phyloP scores from a whole-genome alignment of 2,329 filamentous ascomycete genomes.

The Fusarium agapanthi region DNA sequence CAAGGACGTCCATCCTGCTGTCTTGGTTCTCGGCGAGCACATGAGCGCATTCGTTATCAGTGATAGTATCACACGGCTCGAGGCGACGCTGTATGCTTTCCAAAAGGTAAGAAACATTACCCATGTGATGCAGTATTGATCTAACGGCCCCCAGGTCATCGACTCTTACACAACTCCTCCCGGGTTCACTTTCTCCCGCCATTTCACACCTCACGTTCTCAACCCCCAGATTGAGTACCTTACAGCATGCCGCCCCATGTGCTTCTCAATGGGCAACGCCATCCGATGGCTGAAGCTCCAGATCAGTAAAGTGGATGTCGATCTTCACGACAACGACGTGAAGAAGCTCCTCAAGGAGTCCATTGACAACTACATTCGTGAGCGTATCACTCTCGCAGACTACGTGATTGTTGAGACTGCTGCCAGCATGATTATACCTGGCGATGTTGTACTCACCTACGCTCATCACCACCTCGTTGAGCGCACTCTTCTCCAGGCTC shows the following conservation, averaged over 20 bases:
- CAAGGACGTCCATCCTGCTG: constrained; percentile 84
- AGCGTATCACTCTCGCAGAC: constrained; percentile 88
- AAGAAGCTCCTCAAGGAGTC: constrained; percentile 80
- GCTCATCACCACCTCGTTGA: constrained; percentile 88
- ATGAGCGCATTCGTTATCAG: constrained; percentile 89
- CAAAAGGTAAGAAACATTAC: constrained; percentile 69
- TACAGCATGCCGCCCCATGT: constrained; percentile 92
- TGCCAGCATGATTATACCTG: constrained; percentile 77
- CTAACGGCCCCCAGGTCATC: constrained; percentile 71
- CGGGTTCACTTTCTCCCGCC: constrained; percentile 84
- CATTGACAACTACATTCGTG: constrained; percentile 90
- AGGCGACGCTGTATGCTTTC: constrained; percentile 88
- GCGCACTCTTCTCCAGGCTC: constrained; percentile 78
- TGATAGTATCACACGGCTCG: constrained; percentile 87
- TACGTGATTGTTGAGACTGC: constrained; percentile 84
- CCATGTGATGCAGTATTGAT: constrained; percentile 6
- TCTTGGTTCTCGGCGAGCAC: constrained; percentile 87
- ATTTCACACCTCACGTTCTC: constrained; percentile 89
- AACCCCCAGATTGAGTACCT: constrained; percentile 96
- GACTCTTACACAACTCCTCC: constrained; percentile 90
- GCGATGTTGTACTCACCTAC: constrained; percentile 86
- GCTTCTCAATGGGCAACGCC: constrained; percentile 95
- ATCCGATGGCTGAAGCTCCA: constrained; percentile 94
- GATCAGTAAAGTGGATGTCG: constrained; percentile 89
- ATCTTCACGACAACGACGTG: constrained; percentile 81